A percentile compares a stretch with the other conserved stretches of the same genome.
Evolutionary conservation across 495 filamentous ascomycete genomes (phyloP).

Genomic region (Penicillium waksmanii): DNA sequence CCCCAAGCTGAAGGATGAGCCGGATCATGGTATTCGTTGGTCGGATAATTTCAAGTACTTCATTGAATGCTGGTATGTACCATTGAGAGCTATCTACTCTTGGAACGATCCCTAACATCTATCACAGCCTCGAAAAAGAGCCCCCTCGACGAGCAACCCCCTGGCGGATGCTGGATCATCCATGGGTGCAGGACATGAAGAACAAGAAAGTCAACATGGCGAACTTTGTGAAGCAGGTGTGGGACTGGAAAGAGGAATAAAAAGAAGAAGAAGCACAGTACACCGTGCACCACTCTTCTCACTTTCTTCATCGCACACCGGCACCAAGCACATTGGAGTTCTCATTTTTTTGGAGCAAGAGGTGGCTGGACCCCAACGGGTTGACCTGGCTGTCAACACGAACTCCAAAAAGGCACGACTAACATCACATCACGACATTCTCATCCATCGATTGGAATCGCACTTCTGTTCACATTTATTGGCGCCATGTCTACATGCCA

Average conservation of each 20-base stretch:
- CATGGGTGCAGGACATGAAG: slow-evolving; percentile 96
- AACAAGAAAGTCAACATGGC: slow-evolving; percentile 96
- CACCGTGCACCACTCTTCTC: slow-evolving; percentile 8
- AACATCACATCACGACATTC: slow-evolving; percentile 15
- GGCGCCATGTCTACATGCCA: slow-evolving; percentile 18
- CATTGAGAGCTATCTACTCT: neutral
- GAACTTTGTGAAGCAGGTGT: slow-evolving; percentile 87
- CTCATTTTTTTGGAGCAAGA: slow-evolving; percentile 35
- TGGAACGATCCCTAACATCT: slow-evolving; percentile 9
- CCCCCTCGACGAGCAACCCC: slow-evolving; percentile 82
- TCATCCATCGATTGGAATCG: neutral
- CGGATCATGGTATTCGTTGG: slow-evolving; percentile 79
- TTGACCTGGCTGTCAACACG: slow-evolving; percentile 53
- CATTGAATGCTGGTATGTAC: slow-evolving; percentile 95
- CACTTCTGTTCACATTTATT: slow-evolving; percentile 20
- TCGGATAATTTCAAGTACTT: slow-evolving; percentile 98
- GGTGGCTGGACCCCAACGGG: slow-evolving; percentile 44
- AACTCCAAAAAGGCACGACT: slow-evolving; percentile 27
- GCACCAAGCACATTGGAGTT: slow-evolving; percentile 11
- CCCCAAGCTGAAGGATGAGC: slow-evolving; percentile 94
- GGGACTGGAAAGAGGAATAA: slow-evolving; percentile 79
- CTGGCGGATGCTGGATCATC: slow-evolving; percentile 99
- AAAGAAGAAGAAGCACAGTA: slow-evolving; percentile 8
- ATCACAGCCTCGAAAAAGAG: slow-evolving; percentile 86
- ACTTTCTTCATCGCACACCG: slow-evolving; percentile 24